phyloP scores from a whole-genome alignment of 1,139 yeast species.

The Saccharomyces hybrid region DNA sequence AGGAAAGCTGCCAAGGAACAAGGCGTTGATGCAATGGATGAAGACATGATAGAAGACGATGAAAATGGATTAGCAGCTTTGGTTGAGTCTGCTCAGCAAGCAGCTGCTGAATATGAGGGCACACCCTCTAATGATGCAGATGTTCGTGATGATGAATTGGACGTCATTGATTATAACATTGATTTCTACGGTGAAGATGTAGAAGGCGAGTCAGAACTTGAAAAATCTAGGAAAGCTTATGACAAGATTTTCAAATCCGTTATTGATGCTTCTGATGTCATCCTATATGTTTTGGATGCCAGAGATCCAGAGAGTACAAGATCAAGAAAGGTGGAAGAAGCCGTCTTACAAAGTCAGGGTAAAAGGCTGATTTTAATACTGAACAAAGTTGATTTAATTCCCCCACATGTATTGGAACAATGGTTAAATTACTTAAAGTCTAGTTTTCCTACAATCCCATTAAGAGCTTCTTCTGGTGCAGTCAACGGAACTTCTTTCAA shows the following conservation, averaged over 20 bases:
- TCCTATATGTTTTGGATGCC: constrained; percentile 88
- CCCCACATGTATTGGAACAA: constrained; percentile 69
- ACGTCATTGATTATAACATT: constrained; percentile 46
- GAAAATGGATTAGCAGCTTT: constrained; percentile 69
- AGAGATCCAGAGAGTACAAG: constrained; percentile 96
- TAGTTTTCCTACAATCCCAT: constrained; percentile 86
- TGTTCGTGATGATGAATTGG: constrained; percentile 36
- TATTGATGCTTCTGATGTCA: constrained; percentile 83
- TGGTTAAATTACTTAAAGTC: constrained; percentile 79
- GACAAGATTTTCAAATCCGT: constrained; percentile 78
- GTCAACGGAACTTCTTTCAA: constrained; percentile 64
- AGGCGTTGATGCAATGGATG: constrained; percentile 37
- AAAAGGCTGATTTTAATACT: constrained; percentile 79
- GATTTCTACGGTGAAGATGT: constrained; percentile 40
- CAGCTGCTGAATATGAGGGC: constrained; percentile 60
- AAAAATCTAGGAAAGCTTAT: constrained; percentile 85
- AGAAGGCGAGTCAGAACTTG: constrained; percentile 46
- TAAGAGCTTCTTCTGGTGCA: constrained; percentile 58
- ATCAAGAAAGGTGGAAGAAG: constrained; percentile 83
- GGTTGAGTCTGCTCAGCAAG: constrained; percentile 79
- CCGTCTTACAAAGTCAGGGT: constrained; percentile 70
- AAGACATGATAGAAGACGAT: constrained; percentile 41
- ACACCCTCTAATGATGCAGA: constrained; percentile 22
- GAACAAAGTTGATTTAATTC: constrained; percentile 89
- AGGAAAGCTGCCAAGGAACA: constrained; percentile 41